Base-by-base conservation (phyloP, 345 rosid genomes). In the Arabidopsis thaliana region DNA sequence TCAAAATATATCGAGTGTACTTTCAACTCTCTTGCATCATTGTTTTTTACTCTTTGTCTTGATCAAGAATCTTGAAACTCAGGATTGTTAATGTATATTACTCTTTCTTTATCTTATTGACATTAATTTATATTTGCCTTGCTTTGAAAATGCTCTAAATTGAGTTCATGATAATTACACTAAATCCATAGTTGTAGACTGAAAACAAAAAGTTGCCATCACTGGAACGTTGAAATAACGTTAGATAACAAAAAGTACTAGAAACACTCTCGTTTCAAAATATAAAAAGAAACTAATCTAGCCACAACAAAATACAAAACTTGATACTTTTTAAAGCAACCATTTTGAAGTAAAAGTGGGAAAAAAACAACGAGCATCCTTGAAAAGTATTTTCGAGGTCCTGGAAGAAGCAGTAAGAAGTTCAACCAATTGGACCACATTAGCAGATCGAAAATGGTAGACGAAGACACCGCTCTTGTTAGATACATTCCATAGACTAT, bases 41-140 rank as follows among this genome's bases (percentile, higher is more conserved):
- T 49, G 34, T 36, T 32, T 67, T 67, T 59, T 76, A 68, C 64
- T 59, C 22, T 67, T 67, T 59, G 57, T 68, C 42, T 76, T 69
- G 70, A 61, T 51, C 49, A 68, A 52, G 64, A 61, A 76, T 61
- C 68, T 49, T 74, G 24, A 74, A 58, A 67, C 61, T 38, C n/a
- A 16, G 49, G 69, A 61, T 52, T 32, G 49, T 76, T 69, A 53
- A 69, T 69, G 65, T 62, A 62, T 62, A 62, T 53, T 76, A 68
- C 38, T 23, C 50, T 51, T 30, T 59, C 38, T 49, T 50, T 11
- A 36, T 60, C 40, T 49, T 74, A 37, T 49, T 71, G 51, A 60
- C 41, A 12, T 30, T 50, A 16, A 8, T 20, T 40, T 30, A 40
- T 25, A 59, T 14, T 36, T 49, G 4, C 52, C 30, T 46, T 37